These are phyloP conservation scores for Echeveria elegans DNA, from an alignment of 164 flowering plant genomes.

Conservation along the genomic window DNA sequence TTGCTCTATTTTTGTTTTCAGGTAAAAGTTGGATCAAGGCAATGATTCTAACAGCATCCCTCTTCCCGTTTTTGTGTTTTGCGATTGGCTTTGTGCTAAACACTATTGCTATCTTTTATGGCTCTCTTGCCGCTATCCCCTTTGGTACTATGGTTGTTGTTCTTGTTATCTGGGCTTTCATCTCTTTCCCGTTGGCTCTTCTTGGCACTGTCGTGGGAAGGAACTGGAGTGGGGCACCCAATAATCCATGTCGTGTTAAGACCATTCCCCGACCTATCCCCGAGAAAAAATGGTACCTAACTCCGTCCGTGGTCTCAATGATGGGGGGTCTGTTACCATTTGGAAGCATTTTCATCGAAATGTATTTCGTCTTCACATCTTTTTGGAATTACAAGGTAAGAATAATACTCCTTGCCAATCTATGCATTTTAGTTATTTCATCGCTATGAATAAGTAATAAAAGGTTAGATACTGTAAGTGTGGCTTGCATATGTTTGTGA, in stretches of 20 bases:
- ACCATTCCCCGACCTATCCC: conserved; percentile 98
- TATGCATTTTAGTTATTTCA: background rate
- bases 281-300: conserved; percentile 97
- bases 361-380: conserved; percentile 99
- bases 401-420: background rate
- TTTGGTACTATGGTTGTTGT: conserved; percentile 98
- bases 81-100: conserved; percentile 59
- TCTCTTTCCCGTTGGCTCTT: conserved; percentile 92
- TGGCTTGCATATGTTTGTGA: too few species aligned
- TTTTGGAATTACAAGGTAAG: conserved; percentile 99
- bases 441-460: background rate
- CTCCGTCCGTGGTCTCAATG: conserved; percentile 85
- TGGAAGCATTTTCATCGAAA: conserved; percentile 96
- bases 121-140: conserved; percentile 96
- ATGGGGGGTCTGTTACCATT: conserved; percentile 98
- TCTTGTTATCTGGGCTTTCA: conserved; percentile 90
- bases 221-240: conserved; percentile 98
- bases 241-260: conserved; percentile 97
- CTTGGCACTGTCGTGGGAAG: conserved; percentile 97
- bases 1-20: conserved; percentile 20
- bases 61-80: conserved; percentile 37
- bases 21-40: conserved; percentile 96
- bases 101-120: conserved; percentile 96
- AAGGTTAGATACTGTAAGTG: too few species aligned
- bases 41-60: conserved; percentile 83